Percentiles rank a stretch among this genome's conserved stretches.
These are phyloP conservation scores for Blastobotrys arbuscula DNA, from an alignment of 1,139 yeast species.

Conservation along the genomic window DNA sequence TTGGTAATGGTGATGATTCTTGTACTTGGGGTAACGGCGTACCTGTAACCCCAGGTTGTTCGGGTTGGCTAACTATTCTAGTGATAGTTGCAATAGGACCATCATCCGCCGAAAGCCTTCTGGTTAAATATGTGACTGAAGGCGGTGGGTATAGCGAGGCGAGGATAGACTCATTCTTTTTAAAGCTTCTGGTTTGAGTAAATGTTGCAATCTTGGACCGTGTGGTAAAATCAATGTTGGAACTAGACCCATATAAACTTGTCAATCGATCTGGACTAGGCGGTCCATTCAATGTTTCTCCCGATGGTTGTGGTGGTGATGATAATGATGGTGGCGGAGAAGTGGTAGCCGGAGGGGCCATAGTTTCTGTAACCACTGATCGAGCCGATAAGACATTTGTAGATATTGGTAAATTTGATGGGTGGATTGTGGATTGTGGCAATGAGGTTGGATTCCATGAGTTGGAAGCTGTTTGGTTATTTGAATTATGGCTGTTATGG, in stretches of 20 bases:
- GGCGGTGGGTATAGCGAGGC: not conserved
- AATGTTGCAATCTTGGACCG: not conserved
- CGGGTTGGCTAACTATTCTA: too few relatives aligned
- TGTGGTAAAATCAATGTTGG: not conserved
- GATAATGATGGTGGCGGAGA: not conserved
- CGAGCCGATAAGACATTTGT: not conserved
- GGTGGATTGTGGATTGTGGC: not conserved
- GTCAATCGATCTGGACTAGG: not conserved
- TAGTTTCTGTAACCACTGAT: not conserved
- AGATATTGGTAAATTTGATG: not conserved
- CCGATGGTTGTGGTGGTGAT: not conserved
- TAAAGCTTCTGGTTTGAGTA: not conserved
- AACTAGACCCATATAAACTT: not conserved
- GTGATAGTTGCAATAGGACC: not conserved
- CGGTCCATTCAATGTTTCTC: not conserved
- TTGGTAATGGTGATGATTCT: not conserved
- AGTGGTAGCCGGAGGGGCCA: not conserved
- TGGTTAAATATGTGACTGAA: not conserved
- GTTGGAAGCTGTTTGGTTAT: not conserved
- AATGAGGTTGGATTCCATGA: not conserved
- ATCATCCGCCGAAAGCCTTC: not conserved
- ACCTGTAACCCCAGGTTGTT: too few relatives aligned
- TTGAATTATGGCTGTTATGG: not conserved
- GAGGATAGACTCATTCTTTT: not conserved
- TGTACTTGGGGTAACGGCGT: not conserved